These are phyloP conservation scores for Smallanthus sonchifolius DNA, from an alignment of 129 eudicot species.

Conservation along the genomic window DNA sequence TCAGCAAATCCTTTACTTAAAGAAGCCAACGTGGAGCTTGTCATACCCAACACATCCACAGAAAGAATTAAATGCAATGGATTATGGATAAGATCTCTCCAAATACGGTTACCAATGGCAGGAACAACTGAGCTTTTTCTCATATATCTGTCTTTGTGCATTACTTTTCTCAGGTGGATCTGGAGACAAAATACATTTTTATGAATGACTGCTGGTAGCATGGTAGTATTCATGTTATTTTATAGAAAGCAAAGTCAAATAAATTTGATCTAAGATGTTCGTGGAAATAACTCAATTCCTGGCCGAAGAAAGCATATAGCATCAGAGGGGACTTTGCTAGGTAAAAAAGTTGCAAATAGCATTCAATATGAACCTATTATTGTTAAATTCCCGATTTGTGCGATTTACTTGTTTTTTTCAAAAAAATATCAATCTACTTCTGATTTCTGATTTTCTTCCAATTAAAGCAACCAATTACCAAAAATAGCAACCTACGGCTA, in stretches of 20 bases:
- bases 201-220: conserved; percentile 5
- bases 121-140: conserved; percentile 85
- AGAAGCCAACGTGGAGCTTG: conserved; percentile 95
- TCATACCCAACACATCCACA: conserved; percentile 93
- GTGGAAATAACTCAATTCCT: not conserved
- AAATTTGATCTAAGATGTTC: not conserved
- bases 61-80: conserved; percentile 89
- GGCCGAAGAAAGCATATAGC: not conserved
- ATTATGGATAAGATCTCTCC: conserved; percentile 94
- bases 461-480: not conserved
- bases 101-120: conserved; percentile 82
- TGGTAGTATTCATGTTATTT: not conserved
- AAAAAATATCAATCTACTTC: not conserved
- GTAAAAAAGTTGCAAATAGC: not conserved
- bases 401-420: not conserved
- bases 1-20: conserved; percentile 96
- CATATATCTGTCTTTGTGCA: conserved; percentile 94
- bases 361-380: not conserved
- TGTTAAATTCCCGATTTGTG: not conserved
- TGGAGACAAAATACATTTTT: conserved; percentile 26
- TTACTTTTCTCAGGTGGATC: conserved; percentile 88
- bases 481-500: not conserved
- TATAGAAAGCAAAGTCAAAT: not conserved
- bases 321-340: not conserved
- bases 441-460: not conserved